Evolutionary conservation across 2,329 filamentous ascomycete species (phyloP).

Genomic region (Cytospora schulzeri): DNA sequence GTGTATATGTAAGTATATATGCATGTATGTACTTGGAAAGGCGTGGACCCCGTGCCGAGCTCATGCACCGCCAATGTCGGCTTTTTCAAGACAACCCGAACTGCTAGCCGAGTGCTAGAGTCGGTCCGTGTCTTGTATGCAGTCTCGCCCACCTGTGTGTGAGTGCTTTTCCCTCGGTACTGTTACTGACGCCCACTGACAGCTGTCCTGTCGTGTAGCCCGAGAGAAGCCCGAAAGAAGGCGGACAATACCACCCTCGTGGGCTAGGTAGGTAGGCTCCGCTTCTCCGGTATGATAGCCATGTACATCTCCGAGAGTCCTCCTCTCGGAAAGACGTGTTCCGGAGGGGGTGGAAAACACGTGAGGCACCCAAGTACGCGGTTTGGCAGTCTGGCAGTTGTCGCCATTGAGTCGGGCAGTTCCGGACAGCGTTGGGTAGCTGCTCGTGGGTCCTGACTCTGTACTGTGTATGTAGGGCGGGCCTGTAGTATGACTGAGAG

Average conservation of each 20-base stretch:
- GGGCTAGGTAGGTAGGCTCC: no score
- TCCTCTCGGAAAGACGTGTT: no score
- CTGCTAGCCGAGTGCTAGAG: neutral
- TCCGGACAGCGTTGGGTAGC: neutral
- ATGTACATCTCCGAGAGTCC: no score
- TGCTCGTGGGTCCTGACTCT: no score
- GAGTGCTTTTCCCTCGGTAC: neutral
- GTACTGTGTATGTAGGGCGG: no score
- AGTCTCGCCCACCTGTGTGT: neutral
- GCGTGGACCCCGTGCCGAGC: neutral
- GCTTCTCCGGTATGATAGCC: neutral
- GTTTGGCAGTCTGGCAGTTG: no score
- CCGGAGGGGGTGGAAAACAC: neutral
- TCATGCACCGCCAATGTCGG: neutral
- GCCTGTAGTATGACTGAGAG: neutral
- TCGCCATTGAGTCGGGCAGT: no score
- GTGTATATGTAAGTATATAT: no score
- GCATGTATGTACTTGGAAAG: neutral
- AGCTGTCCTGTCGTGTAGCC: neutral
- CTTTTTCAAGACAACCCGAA: neutral
- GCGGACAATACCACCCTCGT: neutral
- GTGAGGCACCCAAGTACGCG: neutral
- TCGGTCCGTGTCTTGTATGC: neutral
- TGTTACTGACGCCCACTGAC: neutral
- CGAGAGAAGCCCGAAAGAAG: neutral